Percentiles rank a stretch among this genome's conserved stretches.
Evolutionary conservation across 2,329 filamentous ascomycete genomes (phyloP).

Genomic region (Verticillium albo-atrum): DNA sequence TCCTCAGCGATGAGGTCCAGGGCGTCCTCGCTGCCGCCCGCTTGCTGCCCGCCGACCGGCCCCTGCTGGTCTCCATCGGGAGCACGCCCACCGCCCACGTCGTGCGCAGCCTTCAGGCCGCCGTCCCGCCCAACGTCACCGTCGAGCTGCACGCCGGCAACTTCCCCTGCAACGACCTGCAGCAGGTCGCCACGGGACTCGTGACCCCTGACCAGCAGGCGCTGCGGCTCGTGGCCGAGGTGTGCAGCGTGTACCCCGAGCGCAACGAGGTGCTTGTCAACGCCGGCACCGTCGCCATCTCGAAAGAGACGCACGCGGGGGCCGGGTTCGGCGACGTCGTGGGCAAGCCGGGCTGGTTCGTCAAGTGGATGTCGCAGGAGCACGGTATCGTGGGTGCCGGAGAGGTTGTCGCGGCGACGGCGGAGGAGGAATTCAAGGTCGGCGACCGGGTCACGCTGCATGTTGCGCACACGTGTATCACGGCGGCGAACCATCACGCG

Average conservation of each 20-base stretch:
- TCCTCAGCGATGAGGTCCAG: slow-evolving; percentile 23
- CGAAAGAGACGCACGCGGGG: slow-evolving; percentile 25
- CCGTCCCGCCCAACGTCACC: slow-evolving; percentile 23
- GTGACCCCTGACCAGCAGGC: slow-evolving; percentile 23
- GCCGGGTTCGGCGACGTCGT: slow-evolving; percentile 24
- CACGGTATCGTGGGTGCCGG: slow-evolving; percentile 28
- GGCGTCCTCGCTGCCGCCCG: slow-evolving; percentile 23
- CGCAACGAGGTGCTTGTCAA: slow-evolving; percentile 33
- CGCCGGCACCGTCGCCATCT: slow-evolving; percentile 28
- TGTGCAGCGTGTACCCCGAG: slow-evolving; percentile 32
- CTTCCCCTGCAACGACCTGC: slow-evolving; percentile 32
- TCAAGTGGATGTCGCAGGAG: slow-evolving; percentile 30
- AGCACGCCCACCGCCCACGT: slow-evolving; percentile 32
- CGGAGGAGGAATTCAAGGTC: slow-evolving; percentile 23
- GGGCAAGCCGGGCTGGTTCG: slow-evolving; percentile 21
- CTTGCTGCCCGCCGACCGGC: slow-evolving; percentile 18
- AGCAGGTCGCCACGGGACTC: slow-evolving; percentile 30
- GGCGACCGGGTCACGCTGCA: slow-evolving; percentile 26
- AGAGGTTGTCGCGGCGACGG: slow-evolving; percentile 17
- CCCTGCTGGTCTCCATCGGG: slow-evolving; percentile 26
- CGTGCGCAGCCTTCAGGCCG: slow-evolving; percentile 21
- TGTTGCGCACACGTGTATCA: slow-evolving; percentile 30
- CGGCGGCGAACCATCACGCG: slow-evolving; percentile 27
- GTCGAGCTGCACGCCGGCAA: slow-evolving; percentile 32
- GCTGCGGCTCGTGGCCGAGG: slow-evolving; percentile 24